phyloP scores from a whole-genome alignment of 1,284 basidiomycete genomes.

The Schizophyllum amplum region DNA sequence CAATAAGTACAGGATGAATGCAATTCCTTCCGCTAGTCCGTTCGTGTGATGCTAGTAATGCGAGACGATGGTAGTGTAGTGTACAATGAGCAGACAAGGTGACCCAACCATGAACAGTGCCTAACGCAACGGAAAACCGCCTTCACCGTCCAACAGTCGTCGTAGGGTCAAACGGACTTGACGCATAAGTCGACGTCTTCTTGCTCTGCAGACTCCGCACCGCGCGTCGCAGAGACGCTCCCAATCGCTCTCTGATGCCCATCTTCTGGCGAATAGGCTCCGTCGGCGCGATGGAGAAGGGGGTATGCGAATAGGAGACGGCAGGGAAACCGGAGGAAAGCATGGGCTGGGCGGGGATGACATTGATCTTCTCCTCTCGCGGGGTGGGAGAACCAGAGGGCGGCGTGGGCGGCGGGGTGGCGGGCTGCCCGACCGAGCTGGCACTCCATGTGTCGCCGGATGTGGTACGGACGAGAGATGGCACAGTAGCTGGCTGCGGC shows the following conservation, averaged over 20 bases:
- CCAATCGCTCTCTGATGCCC: not conserved
- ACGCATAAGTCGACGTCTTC: not conserved
- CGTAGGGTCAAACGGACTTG: not conserved
- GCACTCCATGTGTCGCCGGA: not conserved
- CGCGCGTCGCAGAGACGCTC: not conserved
- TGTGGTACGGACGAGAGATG: not conserved
- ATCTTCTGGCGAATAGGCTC: not conserved
- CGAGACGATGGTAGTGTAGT: too few species aligned
- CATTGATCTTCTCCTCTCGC: too few species aligned
- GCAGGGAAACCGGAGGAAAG: too few species aligned
- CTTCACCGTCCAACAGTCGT: not conserved
- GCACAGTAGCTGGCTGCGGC: not conserved
- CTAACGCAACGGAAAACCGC: too few species aligned
- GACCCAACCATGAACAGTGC: too few species aligned
- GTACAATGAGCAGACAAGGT: too few species aligned
- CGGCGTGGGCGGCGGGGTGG: not conserved
- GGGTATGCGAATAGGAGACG: too few species aligned
- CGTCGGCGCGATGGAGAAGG: not conserved
- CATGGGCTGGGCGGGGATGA: too few species aligned
- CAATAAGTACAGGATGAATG: too few species aligned
- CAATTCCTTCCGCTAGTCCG: too few species aligned
- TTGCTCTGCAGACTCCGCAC: not conserved
- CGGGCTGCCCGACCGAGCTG: not conserved
- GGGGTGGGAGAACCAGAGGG: not conserved
- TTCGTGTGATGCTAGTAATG: too few species aligned